Evolutionary conservation across 164 flowering plant species (phyloP), one percentile per base, ranked within the genome.

Genomic region (Stephania yunnanensis): DNA sequence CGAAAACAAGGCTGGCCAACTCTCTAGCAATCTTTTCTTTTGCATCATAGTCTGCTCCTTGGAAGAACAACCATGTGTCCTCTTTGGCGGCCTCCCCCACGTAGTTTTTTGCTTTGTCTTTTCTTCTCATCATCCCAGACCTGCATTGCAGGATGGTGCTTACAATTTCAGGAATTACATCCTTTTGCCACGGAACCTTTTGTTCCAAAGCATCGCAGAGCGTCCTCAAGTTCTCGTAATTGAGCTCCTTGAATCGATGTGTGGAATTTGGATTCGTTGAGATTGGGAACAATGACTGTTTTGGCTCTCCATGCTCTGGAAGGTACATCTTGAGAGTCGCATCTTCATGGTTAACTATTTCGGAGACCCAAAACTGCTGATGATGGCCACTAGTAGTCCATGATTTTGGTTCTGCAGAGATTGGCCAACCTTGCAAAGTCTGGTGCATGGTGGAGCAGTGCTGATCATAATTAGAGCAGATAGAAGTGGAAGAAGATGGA

Each of bases 21-120:
- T 94, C 98, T 73, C 83, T 85, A 0, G 90, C 94, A 12, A 92
- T 80, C 80, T 82, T 89, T 77, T 87, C 91, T 77, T 96, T 94
- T 0, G 87, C 93, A 52, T 87, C 87, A 2, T 64, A 64, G 74
- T 96, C 97, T 25, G 78, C 77, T 1, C 99, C 99, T 83, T 88
- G 87, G 75, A 96, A 96, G 68, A 90, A 81, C 73, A 96, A 74
- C 97, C 97, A 96, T 7, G 98, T 90, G 44, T 96, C 99, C 77
- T 90, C 86, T 80, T 93, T 95, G n/a, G 73, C 31, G 15, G 71
- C 22, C 46, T 78, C 85, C 2, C 70, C 9, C n/a, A 5, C 63
- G 50, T 61, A 71, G 4, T 36, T 36, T 64, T 71, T 75, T 46
- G 22, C 11, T 68, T 82, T 81, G 15, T 77, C 85, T 75, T 88